Evolutionary conservation across 192 early-diverging fungal species (phyloP).

Genomic region (Chytriomyces confervae): DNA sequence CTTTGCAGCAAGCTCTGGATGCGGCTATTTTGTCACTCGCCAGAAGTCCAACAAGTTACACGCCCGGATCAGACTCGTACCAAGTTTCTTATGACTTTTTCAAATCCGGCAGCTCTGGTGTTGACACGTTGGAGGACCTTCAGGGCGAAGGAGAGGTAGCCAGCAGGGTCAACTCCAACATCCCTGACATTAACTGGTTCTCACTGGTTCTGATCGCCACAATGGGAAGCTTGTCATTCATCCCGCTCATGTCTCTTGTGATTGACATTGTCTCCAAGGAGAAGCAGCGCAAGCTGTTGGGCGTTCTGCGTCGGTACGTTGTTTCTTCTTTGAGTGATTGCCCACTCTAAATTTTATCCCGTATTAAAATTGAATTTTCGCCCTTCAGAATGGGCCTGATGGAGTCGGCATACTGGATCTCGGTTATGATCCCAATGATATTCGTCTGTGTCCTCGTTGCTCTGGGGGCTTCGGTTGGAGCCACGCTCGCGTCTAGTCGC

Average conservation of each 20-base stretch:
- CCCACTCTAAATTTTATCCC: background rate
- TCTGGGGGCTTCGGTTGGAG: slow-evolving; percentile 18
- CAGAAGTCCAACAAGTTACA: background rate
- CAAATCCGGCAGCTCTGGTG: slow-evolving; percentile 6
- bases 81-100: slow-evolving; percentile 32
- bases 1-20: slow-evolving; percentile 30
- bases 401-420: slow-evolving; percentile 33
- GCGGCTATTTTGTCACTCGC: slow-evolving; percentile 32
- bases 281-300: slow-evolving; percentile 33
- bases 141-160: background rate
- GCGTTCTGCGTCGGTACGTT: slow-evolving; percentile 21
- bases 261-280: slow-evolving; percentile 35
- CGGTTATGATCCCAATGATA: slow-evolving; percentile 23
- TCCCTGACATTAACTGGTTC: slow-evolving; percentile 3
- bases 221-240: slow-evolving; percentile 14
- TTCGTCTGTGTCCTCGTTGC: slow-evolving; percentile 13
- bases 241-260: slow-evolving; percentile 31
- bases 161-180: background rate
- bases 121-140: background rate
- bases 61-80: background rate
- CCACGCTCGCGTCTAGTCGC: background rate
- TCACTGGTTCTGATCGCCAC: slow-evolving; percentile 14
- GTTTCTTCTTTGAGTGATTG: background rate
- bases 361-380: background rate
- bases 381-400: slow-evolving; percentile 31